Conservation (phyloP, 805 yeast genomes). For the Wickerhamiella shivajii region DNA sequence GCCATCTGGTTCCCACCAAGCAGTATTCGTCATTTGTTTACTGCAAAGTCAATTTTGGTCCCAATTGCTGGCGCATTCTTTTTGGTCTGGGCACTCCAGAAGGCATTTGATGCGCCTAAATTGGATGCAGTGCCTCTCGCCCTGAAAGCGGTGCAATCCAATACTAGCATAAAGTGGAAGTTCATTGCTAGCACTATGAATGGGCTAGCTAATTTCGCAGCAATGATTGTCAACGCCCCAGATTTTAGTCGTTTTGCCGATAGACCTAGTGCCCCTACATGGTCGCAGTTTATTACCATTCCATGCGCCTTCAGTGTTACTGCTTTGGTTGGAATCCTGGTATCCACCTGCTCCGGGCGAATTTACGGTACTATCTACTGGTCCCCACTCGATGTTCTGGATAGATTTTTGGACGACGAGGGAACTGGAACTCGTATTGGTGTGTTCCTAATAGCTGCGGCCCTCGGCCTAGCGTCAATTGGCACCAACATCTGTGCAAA, state of each 20-base stretch:
- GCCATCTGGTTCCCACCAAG: slow-evolving; percentile 71
- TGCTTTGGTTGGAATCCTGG: slow-evolving; percentile 67
- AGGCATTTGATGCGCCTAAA: slow-evolving; percentile 54
- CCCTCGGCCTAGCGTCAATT: slow-evolving; percentile 40
- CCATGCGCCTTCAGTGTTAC: slow-evolving; percentile 68
- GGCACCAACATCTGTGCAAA: slow-evolving; percentile 36
- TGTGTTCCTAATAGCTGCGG: slow-evolving; percentile 56
- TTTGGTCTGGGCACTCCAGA: slow-evolving; percentile 64
- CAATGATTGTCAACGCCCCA: slow-evolving; percentile 70
- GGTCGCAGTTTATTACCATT: slow-evolving; percentile 44
- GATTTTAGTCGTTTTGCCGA: slow-evolving; percentile 74
- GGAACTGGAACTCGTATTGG: slow-evolving; percentile 69
- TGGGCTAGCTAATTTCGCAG: slow-evolving; percentile 72
- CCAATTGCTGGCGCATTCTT: slow-evolving; percentile 74
- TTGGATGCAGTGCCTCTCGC: not conserved
- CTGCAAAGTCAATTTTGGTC: slow-evolving; percentile 58
- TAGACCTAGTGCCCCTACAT: slow-evolving; percentile 30
- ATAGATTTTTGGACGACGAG: slow-evolving; percentile 37
- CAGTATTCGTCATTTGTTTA: slow-evolving; percentile 63
- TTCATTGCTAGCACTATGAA: slow-evolving; percentile 63
- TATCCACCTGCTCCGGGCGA: slow-evolving; percentile 57
- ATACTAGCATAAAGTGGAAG: slow-evolving; percentile 55
- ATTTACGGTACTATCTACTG: slow-evolving; percentile 59
- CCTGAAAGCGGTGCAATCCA: slow-evolving; percentile 26
- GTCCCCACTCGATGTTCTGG: slow-evolving; percentile 69